Evolutionary conservation across 169 alveolate genomes (phyloP).

Genomic region (Plasmodium gallinaceum): DNA sequence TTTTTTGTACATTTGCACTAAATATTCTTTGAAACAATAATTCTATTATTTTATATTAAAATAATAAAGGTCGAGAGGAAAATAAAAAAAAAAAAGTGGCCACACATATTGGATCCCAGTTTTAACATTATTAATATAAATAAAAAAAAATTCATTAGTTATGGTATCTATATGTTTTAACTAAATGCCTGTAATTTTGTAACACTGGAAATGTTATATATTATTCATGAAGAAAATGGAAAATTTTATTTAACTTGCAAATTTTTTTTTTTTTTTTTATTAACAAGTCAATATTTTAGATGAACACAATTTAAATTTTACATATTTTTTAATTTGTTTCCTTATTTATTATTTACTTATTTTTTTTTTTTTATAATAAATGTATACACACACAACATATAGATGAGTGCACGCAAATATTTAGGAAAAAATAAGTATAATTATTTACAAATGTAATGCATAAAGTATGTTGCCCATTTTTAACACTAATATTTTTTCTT

Average conservation of each 20-base stretch:
- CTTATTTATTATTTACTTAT: too few relatives aligned
- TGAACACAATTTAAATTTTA: neutral
- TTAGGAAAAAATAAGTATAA: neutral
- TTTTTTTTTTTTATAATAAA: neutral
- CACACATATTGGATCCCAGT: neutral
- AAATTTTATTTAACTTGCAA: too few relatives aligned
- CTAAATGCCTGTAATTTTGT: neutral
- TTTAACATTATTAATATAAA: neutral
- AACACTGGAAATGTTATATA: constrained; percentile 9
- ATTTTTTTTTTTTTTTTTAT: neutral
- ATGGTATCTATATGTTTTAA: constrained; percentile 48
- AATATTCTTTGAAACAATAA: constrained; percentile 42
- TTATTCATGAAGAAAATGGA: neutral
- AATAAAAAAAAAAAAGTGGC: constrained; percentile 1
- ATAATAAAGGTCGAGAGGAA: constrained; percentile 12
- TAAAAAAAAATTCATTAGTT: constrained; percentile 9
- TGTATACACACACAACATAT: constrained; percentile 9
- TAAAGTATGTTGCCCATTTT: neutral
- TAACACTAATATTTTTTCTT: too few relatives aligned
- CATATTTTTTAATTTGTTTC: neutral
- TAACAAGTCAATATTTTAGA: neutral
- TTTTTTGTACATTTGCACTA: constrained; percentile 51
- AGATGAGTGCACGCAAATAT: neutral
- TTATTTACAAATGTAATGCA: neutral
- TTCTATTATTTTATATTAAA: constrained; percentile 38